Conservation (phyloP, 768 basidiomycete genomes). For the Galerina sulciceps region DNA sequence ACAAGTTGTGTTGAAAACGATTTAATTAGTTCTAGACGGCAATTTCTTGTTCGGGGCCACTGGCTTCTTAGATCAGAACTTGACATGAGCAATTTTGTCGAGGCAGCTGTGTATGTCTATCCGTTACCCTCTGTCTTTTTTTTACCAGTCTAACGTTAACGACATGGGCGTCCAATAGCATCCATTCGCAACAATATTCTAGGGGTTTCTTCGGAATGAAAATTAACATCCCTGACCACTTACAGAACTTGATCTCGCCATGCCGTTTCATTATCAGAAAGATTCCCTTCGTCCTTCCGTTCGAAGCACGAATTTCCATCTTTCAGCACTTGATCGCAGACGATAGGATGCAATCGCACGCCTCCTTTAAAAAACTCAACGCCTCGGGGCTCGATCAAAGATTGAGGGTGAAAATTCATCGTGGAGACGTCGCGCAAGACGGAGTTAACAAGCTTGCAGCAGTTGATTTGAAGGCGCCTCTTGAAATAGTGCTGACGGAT, state of each 20-base stretch:
- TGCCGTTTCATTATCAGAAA: slow-evolving; percentile 91
- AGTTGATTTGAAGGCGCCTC: slow-evolving; percentile 76
- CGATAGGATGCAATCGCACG: slow-evolving; percentile 21
- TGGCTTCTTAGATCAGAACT: slow-evolving; percentile 72
- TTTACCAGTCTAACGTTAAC: background rate
- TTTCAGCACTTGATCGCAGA: slow-evolving; percentile 79
- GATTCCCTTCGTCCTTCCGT: slow-evolving; percentile 94
- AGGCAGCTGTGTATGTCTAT: slow-evolving; percentile 76
- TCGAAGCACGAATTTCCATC: slow-evolving; percentile 84
- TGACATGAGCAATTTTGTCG: slow-evolving; percentile 68
- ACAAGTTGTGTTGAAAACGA: background rate
- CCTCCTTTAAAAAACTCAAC: slow-evolving; percentile 18
- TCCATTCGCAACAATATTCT: slow-evolving; percentile 17
- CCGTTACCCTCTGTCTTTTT: background rate
- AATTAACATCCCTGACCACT: slow-evolving; percentile 63
- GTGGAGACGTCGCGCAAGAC: slow-evolving; percentile 83
- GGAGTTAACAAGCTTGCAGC: slow-evolving; percentile 86
- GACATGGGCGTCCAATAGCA: background rate
- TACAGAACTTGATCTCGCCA: slow-evolving; percentile 77
- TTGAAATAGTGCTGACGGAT: slow-evolving; percentile 90
- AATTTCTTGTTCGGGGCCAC: slow-evolving; percentile 82
- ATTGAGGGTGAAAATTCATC: slow-evolving; percentile 62
- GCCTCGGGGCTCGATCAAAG: slow-evolving; percentile 19
- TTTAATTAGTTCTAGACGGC: slow-evolving; percentile 78
- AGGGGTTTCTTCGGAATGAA: slow-evolving; percentile 16